Percentiles rank a stretch among this genome's conserved stretches.
Evolutionary conservation across 345 rosid species (phyloP).

Genomic region (Moricandia arvensis): DNA sequence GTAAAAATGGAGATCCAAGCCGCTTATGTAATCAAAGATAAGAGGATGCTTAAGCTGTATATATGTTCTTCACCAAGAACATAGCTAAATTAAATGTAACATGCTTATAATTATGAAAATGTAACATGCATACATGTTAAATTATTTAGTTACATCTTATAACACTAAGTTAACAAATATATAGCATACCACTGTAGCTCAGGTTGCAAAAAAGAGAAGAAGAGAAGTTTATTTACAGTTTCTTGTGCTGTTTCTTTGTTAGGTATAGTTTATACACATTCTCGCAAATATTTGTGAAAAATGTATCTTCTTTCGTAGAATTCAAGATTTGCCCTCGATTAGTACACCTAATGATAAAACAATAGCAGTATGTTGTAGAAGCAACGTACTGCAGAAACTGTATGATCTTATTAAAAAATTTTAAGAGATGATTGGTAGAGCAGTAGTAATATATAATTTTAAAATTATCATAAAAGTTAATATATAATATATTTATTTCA

Average conservation of each 20-base stretch:
- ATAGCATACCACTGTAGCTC: neutral
- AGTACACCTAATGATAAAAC: no score
- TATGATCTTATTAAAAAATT: no score
- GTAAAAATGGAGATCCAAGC: neutral
- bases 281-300: neutral
- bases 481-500: no score
- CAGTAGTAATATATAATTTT: no score
- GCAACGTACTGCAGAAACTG: no score
- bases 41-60: no score
- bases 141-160: neutral
- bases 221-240: neutral
- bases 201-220: neutral
- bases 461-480: no score
- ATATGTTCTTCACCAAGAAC: no score
- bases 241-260: neutral
- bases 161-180: neutral
- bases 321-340: neutral
- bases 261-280: neutral
- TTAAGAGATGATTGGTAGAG: no score
- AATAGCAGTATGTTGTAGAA: no score
- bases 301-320: neutral
- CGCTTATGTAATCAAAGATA: conserved; percentile 10
- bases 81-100: neutral
- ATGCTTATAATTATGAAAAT: neutral
- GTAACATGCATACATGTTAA: neutral